Conservation (phyloP, 116 monocot species). For the Cymodocea nodosa region DNA sequence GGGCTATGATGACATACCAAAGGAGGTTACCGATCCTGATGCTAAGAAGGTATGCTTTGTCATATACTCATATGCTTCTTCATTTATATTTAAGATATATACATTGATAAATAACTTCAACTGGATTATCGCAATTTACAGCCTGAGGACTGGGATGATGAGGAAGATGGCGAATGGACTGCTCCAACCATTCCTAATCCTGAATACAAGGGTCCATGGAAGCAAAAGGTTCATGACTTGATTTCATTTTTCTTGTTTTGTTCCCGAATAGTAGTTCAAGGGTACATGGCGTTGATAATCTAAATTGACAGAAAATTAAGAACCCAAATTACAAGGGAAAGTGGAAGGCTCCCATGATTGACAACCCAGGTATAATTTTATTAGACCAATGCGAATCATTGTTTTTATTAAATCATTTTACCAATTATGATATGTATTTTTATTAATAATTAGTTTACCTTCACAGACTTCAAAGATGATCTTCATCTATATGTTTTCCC, state of each 20-base stretch:
- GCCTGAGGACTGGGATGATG: conserved; percentile 83
- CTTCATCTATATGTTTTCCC: conserved; percentile 52
- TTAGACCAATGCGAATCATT: not conserved
- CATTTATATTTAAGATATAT: too few relatives aligned
- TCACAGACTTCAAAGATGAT: conserved; percentile 71
- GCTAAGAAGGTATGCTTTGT: conserved; percentile 42
- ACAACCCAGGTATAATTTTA: conserved; percentile 41
- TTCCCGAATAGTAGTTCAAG: not conserved
- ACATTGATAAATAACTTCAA: not conserved
- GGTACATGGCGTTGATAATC: not conserved
- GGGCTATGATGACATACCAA: conserved; percentile 71
- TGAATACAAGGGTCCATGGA: conserved; percentile 73
- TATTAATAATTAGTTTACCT: conserved; percentile 4
- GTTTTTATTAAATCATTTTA: not conserved
- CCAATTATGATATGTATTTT: not conserved
- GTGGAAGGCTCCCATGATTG: conserved; percentile 67
- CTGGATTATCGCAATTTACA: conserved; percentile 4
- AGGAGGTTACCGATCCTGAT: conserved; percentile 66
- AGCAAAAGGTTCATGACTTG: conserved; percentile 29
- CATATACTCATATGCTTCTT: not conserved
- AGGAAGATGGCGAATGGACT: conserved; percentile 76
- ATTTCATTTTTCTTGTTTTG: not conserved
- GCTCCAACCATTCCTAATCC: conserved; percentile 61
- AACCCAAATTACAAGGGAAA: conserved; percentile 57
- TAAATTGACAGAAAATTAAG: conserved; percentile 42